Evolutionary conservation across 106 monocot genomes (phyloP), one percentile per base, ranked within the genome.

Genomic region (Dioscorea dumetorum): DNA sequence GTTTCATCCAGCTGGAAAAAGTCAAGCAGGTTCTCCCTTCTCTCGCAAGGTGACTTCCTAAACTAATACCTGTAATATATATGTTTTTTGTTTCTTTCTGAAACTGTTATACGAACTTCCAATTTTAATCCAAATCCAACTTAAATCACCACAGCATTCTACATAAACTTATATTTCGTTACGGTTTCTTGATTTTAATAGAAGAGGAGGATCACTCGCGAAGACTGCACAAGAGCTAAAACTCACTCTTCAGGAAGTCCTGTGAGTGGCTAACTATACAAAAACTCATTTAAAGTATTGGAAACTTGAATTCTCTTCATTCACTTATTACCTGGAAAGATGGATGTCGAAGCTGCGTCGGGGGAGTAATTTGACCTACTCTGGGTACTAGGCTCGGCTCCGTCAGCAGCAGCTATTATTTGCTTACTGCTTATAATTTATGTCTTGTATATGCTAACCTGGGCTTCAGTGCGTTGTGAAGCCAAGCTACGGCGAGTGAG

Each of bases 1-100:
- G 97, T 75, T 97, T 87, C 68, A 83, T 89, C 31, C 91, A 97
- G 77, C 79, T 97, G 73, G 84, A 97, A 72, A 91, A 89, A 67
- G 69, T 92, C 56, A 97, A 84, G 76, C 76, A 65, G 49, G 70
- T 31, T n/a, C 75, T 92, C 32, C 70, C 91, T 58, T 72, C 78
- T 67, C 72, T 92, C 22, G 74, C 82, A 67, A 97, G 91, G 97
- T 97, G 28, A 66, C 28, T 28, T 3, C 28, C 28, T 28, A 28
- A 28, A 28, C 16, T 33, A 17, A 1, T 13, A 51, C 1, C 51
- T 51, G 1, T 13, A 12, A 12, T 12, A 4, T 28, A 17, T 51
- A 13, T 51, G n/a, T n/a, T n/a, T n/a, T n/a, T n/a, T n/a, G n/a
- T n/a, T n/a, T n/a, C 4, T 17, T 13, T 51, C 15, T 19, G 41